Percentiles rank a stretch among this genome's conserved stretches.
These are phyloP conservation scores for Pleurotus salmoneostramineus DNA, from an alignment of 768 basidiomycete genomes.

Conservation along the genomic window DNA sequence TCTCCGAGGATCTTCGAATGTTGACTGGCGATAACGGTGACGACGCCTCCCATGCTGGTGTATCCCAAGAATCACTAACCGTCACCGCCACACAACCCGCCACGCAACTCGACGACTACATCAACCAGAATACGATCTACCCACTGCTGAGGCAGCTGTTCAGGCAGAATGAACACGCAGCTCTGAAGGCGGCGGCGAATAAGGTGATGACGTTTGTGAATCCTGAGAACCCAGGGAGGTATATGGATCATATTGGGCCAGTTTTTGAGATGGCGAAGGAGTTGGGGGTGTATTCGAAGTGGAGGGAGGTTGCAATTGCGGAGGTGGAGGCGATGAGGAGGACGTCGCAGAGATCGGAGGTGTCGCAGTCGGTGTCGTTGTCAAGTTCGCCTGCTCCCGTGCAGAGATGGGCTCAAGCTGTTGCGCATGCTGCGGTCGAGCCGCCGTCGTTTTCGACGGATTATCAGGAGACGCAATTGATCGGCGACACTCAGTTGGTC, in stretches of 20 bases:
- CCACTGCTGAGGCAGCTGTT: not conserved
- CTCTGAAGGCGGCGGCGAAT: not conserved
- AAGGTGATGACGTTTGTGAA: not conserved
- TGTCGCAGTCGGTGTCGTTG: too few species aligned
- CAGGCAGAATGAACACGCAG: not conserved
- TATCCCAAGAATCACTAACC: not conserved
- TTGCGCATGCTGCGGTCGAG: not conserved
- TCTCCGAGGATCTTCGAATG: too few species aligned
- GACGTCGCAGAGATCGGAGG: too few species aligned
- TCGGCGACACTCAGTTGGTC: too few species aligned
- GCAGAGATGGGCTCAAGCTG: not conserved
- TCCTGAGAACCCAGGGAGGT: not conserved
- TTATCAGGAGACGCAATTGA: not conserved
- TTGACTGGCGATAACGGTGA: too few species aligned
- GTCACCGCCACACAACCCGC: conserved; percentile 28
- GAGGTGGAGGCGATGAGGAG: not conserved
- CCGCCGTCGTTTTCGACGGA: not conserved
- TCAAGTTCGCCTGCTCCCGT: too few species aligned
- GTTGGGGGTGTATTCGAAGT: not conserved
- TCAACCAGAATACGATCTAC: not conserved
- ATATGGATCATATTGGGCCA: not conserved
- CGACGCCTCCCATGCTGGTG: not conserved
- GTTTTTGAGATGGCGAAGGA: not conserved
- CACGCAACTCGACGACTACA: conserved; percentile 23
- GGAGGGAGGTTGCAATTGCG: not conserved